These are phyloP conservation scores for Coffea humblotiana DNA, from an alignment of 305 asterid genomes.

Conservation along the genomic window DNA sequence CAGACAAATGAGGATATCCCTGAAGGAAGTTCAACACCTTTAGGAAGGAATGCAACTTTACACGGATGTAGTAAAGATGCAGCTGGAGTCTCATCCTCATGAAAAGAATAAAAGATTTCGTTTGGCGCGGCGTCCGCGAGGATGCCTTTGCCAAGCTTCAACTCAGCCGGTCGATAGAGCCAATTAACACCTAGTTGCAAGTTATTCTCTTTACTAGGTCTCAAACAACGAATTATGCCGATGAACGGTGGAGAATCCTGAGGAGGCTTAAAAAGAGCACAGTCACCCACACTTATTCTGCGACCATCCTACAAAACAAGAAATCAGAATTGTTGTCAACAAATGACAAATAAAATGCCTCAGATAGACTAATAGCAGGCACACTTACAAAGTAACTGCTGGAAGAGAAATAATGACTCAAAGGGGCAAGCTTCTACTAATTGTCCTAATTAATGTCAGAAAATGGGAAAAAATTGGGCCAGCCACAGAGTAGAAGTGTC, in stretches of 20 bases:
- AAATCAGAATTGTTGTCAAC: constrained; percentile 9
- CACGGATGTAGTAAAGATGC: constrained; percentile 96
- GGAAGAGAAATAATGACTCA: neutral
- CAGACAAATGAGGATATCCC: constrained; percentile 86
- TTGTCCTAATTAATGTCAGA: neutral
- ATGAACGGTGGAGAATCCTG: constrained; percentile 79
- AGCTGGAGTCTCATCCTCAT: constrained; percentile 70
- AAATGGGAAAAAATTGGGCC: neutral
- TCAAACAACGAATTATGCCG: constrained; percentile 68
- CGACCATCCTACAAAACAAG: constrained; percentile 71
- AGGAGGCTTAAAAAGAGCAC: constrained; percentile 84
- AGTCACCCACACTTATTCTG: constrained; percentile 71
- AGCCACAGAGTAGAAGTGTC: neutral
- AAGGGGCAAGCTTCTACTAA: neutral
- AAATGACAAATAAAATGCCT: neutral
- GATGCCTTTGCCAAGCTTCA: constrained; percentile 76
- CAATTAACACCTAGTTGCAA: constrained; percentile 74
- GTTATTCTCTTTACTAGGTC: constrained; percentile 44
- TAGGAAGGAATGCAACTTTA: constrained; percentile 96
- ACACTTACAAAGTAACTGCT: neutral
- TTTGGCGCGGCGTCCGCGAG: constrained; percentile 71
- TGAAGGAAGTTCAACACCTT: constrained; percentile 78
- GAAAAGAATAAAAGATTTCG: constrained; percentile 53
- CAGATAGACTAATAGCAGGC: neutral
- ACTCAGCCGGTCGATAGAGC: constrained; percentile 88